Evolutionary conservation across 2,329 filamentous ascomycete species (phyloP).

Genomic region (Fusarium caatingaense): DNA sequence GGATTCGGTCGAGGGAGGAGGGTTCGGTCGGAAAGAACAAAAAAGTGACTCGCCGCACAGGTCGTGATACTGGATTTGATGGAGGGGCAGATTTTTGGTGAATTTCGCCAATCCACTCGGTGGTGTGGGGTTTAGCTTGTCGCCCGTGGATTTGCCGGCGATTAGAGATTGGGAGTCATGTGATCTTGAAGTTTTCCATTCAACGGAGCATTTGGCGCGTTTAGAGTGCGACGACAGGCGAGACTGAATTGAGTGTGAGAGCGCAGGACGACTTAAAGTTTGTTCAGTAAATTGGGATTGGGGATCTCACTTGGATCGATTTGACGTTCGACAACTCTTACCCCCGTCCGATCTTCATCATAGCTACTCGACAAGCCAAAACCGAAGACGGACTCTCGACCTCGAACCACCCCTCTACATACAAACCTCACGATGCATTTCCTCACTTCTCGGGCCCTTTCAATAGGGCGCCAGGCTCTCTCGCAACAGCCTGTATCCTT

Average conservation of each 20-base stretch:
- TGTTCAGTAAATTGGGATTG: slow-evolving; percentile 26
- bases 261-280: slow-evolving; percentile 14
- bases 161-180: slow-evolving; percentile 49
- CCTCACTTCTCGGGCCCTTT: slow-evolving; percentile 42
- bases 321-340: not conserved
- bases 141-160: slow-evolving; percentile 51
- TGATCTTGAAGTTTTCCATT: slow-evolving; percentile 52
- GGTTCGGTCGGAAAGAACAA: slow-evolving; percentile 21
- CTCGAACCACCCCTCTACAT: slow-evolving; percentile 9
- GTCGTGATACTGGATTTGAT: slow-evolving; percentile 45
- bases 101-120: slow-evolving; percentile 55
- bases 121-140: slow-evolving; percentile 51
- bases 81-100: slow-evolving; percentile 57
- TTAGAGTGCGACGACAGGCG: slow-evolving; percentile 25
- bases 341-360: not conserved
- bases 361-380: not conserved
- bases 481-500: slow-evolving; percentile 21
- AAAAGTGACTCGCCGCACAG: slow-evolving; percentile 47
- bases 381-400: slow-evolving; percentile 5
- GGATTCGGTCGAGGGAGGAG: slow-evolving; percentile 20
- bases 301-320: not conserved
- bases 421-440: slow-evolving; percentile 44
- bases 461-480: slow-evolving; percentile 35
- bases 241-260: slow-evolving; percentile 1
- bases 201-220: slow-evolving; percentile 35